Evolutionary conservation across 768 basidiomycete genomes (phyloP), one percentile per base, ranked within the genome.

Genomic region (Porphyrellus cyaneotinctus): DNA sequence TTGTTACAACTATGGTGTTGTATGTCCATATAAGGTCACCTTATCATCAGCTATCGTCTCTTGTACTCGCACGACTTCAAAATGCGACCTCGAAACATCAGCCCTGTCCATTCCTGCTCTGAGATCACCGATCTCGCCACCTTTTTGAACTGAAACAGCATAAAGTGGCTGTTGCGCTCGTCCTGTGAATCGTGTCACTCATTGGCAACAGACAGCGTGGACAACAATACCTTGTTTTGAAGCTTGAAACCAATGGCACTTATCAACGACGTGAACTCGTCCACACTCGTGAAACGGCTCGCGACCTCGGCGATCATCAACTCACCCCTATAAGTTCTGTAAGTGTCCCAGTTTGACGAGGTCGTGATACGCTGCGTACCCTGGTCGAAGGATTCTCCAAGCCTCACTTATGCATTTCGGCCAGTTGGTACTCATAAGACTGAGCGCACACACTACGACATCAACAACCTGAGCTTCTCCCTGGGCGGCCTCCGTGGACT

Each of bases 391-490:
- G 36, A 98, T 81, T 58, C 97, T 77, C 83, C 91, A 90, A 9
- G 90, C 88, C 68, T 99, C 95, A 24, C 87, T 78, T 24, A 98
- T 78, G 61, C 91, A 91, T 41, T 77, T 78, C n/a, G 90, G 80
- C 97, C 97, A 99, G 65, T 99, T 97, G 15, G 85, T 88, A 30
- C 91, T 89, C 97, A 99, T 99, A 57, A 99, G 75, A 64, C 95
- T 97, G 58, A 99, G 77, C 22, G 95, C 91, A 66, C 93, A 98
- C 22, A 98, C 86, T 8, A 84, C 93, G 7, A 92, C 85, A 65
- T 99, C 95, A 2, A 93, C 91, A 3, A 98, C 69, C 57, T 91
- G 86, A 1, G 83, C 91, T 47, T 80, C 78, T 26, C 80, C 83
- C 32, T 74, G 69, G 6, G 71, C 70, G 35, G 72, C 70, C 37